Conservation (phyloP, 139 green algal species). For the Coelastrella sp. region DNA sequence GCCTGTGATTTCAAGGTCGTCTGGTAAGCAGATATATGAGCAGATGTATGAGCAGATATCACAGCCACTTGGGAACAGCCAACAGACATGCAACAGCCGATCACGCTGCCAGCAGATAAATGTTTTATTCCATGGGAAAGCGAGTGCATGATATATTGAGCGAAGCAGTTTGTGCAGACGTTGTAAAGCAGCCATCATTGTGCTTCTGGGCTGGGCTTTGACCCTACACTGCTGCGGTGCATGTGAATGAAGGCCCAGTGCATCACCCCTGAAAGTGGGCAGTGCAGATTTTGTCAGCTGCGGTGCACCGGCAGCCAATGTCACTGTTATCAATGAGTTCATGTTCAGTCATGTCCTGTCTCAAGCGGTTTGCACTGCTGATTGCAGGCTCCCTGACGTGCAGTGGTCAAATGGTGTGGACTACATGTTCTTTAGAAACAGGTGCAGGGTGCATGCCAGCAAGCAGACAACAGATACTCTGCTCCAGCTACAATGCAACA, state of each 20-base stretch:
- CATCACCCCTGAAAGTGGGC: no score
- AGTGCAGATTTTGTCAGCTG: no score
- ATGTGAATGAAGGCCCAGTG: no score
- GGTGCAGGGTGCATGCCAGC: not conserved
- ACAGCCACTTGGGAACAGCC: not conserved
- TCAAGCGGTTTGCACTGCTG: not conserved
- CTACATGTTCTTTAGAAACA: conserved; percentile 46
- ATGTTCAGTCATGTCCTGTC: not conserved
- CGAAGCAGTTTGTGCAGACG: no score
- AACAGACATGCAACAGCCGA: not conserved
- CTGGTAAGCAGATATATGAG: not conserved
- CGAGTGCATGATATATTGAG: no score
- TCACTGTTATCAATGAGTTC: not conserved
- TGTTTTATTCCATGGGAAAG: no score
- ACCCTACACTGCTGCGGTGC: no score
- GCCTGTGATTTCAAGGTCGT: conserved; percentile 24
- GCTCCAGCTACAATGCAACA: not conserved
- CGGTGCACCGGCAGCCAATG: not conserved
- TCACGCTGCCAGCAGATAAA: no score
- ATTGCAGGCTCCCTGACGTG: conserved; percentile 12
- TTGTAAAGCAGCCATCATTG: no score
- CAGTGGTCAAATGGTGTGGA: not conserved
- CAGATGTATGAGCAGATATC: not conserved
- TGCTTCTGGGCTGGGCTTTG: no score
- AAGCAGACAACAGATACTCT: no score